Base-by-base conservation (phyloP, 768 basidiomycete genomes). In the Tylopilus balloui region DNA sequence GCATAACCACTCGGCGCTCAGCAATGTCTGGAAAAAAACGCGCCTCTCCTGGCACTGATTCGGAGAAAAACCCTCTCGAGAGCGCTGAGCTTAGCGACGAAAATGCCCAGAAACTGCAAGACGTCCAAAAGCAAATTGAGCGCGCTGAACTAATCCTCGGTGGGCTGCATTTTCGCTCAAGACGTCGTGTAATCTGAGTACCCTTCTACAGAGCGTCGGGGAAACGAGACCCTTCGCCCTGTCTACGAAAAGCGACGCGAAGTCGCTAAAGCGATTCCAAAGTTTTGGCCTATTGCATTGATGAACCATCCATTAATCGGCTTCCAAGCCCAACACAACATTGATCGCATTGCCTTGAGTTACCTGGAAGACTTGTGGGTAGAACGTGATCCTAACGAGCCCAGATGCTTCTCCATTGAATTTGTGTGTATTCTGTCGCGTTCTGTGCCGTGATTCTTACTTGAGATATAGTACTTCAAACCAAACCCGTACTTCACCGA, bases 291-390 rank as follows among this genome's bases (percentile, higher is more conserved):
- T n/a, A 78, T 86, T 52, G 86, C 89, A 36, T 72, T 92, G 59
- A 78, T 88, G 80, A 87, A 89, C 71, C 73, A 88, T 68, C 57
- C 63, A 41, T 58, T 81, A 56, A 71, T 91, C 63, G 74, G 79
- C 31, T 72, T 84, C 57, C 80, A 84, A 64, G 76, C 76, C 27
- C 84, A 86, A 62, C 87, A 89, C 64, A 77, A 73, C 45, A 77
- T 83, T 17, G 93, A 96, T 69, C 81, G 85, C 64, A 75, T 82
- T 53, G 92, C 92, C 12, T 69, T 96, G 69, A 83, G 78, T 66
- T 89, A 86, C 66, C 73, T 94, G 50, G 85, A 90, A 62, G 90
- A 95, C 59, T 57, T 96, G 19, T 93, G 92, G 88, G 73, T 95
- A 31, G 76, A 71, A 50, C 81, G 88, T 47, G 84, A 94, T 63